A percentile compares a stretch with the other conserved stretches of the same genome.
Evolutionary conservation across 805 yeast species (phyloP).

Genomic region (Scheffersomyces stipitis): DNA sequence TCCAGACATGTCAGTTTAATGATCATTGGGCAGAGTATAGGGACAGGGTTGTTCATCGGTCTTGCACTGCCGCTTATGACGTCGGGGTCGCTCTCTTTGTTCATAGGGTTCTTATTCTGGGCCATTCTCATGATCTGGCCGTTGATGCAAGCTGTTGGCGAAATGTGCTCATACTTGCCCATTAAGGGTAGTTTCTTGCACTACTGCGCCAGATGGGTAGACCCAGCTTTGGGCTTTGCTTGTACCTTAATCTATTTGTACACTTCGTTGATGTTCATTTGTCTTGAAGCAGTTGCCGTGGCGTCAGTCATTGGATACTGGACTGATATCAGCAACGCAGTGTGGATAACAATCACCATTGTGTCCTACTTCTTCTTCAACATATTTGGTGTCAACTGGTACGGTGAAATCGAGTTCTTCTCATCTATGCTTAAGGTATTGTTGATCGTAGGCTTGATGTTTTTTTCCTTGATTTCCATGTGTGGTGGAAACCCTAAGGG

Average conservation of each 20-base stretch:
- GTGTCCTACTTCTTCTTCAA: constrained; percentile 29
- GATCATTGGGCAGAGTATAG: constrained; percentile 36
- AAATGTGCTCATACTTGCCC: constrained; percentile 38
- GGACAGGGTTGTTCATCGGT: constrained; percentile 37
- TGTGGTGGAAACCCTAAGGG: constrained; percentile 37
- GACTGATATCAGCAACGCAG: constrained; percentile 32
- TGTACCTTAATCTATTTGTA: constrained; percentile 32
- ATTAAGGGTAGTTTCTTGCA: constrained; percentile 36
- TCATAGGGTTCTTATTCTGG: constrained; percentile 30
- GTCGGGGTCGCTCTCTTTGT: constrained; percentile 35
- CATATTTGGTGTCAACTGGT: constrained; percentile 47
- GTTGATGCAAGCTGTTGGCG: constrained; percentile 37
- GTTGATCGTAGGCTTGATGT: constrained; percentile 37
- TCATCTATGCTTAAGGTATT: constrained; percentile 39
- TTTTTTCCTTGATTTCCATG: constrained; percentile 37
- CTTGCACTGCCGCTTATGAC: constrained; percentile 28
- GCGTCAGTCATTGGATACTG: constrained; percentile 30
- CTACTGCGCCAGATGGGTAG: constrained; percentile 34
- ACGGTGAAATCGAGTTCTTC: constrained; percentile 58
- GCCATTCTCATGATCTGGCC: constrained; percentile 34
- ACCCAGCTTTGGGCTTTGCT: constrained; percentile 38
- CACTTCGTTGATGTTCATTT: constrained; percentile 33
- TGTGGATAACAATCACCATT: constrained; percentile 29
- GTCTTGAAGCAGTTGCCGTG: constrained; percentile 33
- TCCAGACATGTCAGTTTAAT: constrained; percentile 35